A percentile compares a stretch with the other conserved stretches of the same genome.
Conservation (phyloP, 2,329 filamentous ascomycete species). For the Cercospora berteroae region DNA sequence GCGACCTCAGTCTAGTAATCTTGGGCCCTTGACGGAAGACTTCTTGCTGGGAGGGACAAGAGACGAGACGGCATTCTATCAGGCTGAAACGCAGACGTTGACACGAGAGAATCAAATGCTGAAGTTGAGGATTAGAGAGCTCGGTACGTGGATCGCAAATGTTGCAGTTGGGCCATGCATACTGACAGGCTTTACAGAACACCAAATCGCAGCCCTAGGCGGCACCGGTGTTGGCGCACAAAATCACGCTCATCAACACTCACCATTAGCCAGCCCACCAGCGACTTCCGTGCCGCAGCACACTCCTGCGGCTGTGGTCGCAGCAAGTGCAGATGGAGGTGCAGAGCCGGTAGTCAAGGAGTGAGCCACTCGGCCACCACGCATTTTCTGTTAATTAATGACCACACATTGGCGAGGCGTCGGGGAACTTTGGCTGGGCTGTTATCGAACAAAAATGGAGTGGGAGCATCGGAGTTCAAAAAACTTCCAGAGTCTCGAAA, state of each 20-base stretch:
- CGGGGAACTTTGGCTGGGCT: background rate
- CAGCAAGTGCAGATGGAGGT: background rate
- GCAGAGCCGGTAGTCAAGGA: background rate
- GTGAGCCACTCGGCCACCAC: background rate
- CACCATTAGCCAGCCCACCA: slow-evolving; percentile 22
- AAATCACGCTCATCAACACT: slow-evolving; percentile 18
- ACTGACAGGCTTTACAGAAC: slow-evolving; percentile 8
- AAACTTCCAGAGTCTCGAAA: background rate
- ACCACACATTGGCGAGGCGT: background rate
- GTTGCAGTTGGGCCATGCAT: background rate
- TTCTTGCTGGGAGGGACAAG: slow-evolving; percentile 59
- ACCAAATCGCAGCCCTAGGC: slow-evolving; percentile 20
- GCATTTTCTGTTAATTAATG: background rate
- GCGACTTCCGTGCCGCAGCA: slow-evolving; percentile 15
- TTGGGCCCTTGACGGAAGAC: slow-evolving; percentile 48
- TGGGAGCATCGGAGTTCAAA: background rate
- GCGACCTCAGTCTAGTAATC: slow-evolving; percentile 58
- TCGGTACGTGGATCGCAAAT: slow-evolving; percentile 37
- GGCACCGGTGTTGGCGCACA: background rate
- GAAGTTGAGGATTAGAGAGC: slow-evolving; percentile 68
- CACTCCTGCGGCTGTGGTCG: background rate
- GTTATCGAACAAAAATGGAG: background rate
- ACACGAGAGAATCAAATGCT: slow-evolving; percentile 81
- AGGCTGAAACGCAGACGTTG: slow-evolving; percentile 76
- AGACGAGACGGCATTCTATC: slow-evolving; percentile 76